Base-by-base conservation (phyloP, 2,329 filamentous ascomycete genomes). In the Hypoxylon sp. region DNA sequence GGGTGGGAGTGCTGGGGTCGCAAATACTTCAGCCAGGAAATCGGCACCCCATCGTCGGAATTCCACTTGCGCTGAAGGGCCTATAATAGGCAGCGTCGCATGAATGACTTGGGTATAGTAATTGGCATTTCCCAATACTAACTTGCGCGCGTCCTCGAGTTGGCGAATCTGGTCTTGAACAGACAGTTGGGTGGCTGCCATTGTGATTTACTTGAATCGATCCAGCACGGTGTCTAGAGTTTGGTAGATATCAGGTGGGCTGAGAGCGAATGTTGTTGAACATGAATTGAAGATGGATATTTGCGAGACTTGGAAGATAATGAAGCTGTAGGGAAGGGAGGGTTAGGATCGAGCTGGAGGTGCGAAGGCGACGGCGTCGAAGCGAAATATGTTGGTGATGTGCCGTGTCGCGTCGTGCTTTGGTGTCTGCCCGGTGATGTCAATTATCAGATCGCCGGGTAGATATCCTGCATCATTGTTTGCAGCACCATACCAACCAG, bases 41-140 rank as follows among this genome's bases (percentile, higher is more conserved):
- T 98, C 94, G 70, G 94, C 91, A 26, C 95, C 96, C 96, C 96
- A 99, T 91, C 94, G 86, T 81, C 94, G 92, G 76, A 98, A 84
- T 81, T 97, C 93, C 63, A 97, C 82, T 68, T 89, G 87, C 71
- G 93, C 87, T 72, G 87, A 86, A 57, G 92, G 88, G 67, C 91
- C 90, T 80, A 98, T 92, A 76, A 98, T 94, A 62, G 94, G 94
- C n/a, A 98, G 84, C 70, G 98, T 94, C 52, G 94, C 94, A 77
- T 93, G 92, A 70, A 99, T 91, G 78, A 99, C 95, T 80, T 93
- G 93, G 55, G 92, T 90, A 80, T 98, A 99, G 82, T 97, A 94
- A 77, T 90, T 90, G 71, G 94, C 87, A 81, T 98, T 94, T 74
- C 88, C 89, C 66, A 98, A 87, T 59, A 97, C 94, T 69, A 98